Conservation (phyloP, 495 filamentous ascomycete genomes). For the Penicillium pancosmium region DNA sequence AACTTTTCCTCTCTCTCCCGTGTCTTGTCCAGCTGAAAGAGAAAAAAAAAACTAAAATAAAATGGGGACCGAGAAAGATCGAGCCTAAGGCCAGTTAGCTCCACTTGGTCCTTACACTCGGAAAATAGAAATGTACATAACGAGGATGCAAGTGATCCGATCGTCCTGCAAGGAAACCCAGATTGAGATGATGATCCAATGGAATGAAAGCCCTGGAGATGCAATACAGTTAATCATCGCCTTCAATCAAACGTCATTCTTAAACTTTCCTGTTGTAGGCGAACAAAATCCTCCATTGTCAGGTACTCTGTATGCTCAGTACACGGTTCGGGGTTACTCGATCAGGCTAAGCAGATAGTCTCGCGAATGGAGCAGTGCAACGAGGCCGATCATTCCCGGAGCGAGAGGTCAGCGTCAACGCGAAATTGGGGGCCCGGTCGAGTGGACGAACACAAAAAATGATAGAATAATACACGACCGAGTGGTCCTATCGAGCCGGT, state of each 20-base stretch:
- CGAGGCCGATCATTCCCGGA: slow-evolving; percentile 23
- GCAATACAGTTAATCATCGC: slow-evolving; percentile 14
- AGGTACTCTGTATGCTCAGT: neutral
- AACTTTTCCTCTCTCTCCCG: slow-evolving; percentile 19
- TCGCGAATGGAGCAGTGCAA: slow-evolving; percentile 23
- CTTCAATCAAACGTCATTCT: slow-evolving; percentile 7
- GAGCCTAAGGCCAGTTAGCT: slow-evolving; percentile 33
- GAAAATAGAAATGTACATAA: slow-evolving; percentile 30
- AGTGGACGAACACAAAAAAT: no score
- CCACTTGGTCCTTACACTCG: slow-evolving; percentile 36
- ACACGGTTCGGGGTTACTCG: slow-evolving; percentile 1
- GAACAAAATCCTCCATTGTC: no score
- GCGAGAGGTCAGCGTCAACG: neutral
- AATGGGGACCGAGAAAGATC: slow-evolving; percentile 29
- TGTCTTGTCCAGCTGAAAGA: slow-evolving; percentile 22
- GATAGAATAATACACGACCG: no score
- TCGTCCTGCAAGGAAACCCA: slow-evolving; percentile 28
- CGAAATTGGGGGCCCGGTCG: neutral
- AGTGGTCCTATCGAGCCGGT: neutral
- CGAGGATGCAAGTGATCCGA: slow-evolving; percentile 33
- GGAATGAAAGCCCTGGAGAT: slow-evolving; percentile 8
- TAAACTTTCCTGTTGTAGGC: neutral
- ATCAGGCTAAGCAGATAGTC: neutral
- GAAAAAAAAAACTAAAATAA: slow-evolving; percentile 20
- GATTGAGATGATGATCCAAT: slow-evolving; percentile 7